phyloP scores from a whole-genome alignment of 148 eudicot genomes.

The Cornus kousa region DNA sequence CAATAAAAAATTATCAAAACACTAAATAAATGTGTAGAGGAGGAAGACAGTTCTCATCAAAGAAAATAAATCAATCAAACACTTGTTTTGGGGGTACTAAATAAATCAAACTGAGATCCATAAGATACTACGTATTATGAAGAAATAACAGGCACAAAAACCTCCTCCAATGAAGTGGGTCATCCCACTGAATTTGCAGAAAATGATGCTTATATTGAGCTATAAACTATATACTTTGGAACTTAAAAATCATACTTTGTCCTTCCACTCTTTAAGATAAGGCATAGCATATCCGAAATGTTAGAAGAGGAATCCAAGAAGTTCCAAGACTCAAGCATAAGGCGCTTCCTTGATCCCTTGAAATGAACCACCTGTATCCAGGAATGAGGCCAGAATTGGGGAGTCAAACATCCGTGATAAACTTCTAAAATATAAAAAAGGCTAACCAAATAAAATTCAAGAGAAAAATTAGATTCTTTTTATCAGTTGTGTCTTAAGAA shows the following conservation, averaged over 20 bases:
- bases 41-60: too few species aligned
- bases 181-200: background rate
- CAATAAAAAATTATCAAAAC: too few species aligned
- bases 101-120: background rate
- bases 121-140: background rate
- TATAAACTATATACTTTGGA: background rate
- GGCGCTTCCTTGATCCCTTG: slow-evolving; percentile 94
- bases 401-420: background rate
- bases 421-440: background rate
- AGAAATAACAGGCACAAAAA: background rate
- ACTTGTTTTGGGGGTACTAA: background rate
- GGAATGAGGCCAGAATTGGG: slow-evolving; percentile 1
- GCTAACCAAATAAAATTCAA: too few species aligned
- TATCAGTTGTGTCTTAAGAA: background rate
- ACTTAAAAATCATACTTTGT: slow-evolving; percentile 80
- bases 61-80: background rate
- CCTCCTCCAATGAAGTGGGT: background rate
- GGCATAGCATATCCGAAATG: slow-evolving; percentile 82
- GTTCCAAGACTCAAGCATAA: slow-evolving; percentile 97
- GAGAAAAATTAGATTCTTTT: background rate
- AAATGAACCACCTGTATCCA: slow-evolving; percentile 77
- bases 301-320: slow-evolving; percentile 49
- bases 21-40: too few species aligned
- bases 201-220: background rate
- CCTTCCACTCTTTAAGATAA: slow-evolving; percentile 78